These are phyloP conservation scores for Chlorophyllum brunneum DNA, from an alignment of 768 basidiomycete species.

Conservation along the genomic window DNA sequence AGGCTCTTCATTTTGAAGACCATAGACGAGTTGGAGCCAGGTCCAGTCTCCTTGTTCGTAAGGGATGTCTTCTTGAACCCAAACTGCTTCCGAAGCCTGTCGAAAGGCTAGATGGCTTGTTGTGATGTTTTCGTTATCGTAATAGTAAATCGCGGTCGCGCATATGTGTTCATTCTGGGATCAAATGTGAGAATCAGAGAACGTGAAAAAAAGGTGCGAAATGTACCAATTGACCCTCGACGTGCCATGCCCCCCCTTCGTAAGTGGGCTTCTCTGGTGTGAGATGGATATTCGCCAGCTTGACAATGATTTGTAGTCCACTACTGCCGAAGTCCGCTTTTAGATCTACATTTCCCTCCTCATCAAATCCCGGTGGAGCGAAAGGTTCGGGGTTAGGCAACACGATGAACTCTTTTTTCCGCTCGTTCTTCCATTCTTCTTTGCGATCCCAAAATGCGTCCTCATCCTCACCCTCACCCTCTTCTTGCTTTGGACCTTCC, in stretches of 20 bases:
- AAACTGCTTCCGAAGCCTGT: background rate
- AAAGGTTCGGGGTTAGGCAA: background rate
- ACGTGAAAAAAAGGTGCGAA: background rate
- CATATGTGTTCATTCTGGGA: conserved; percentile 21
- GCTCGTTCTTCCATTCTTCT: background rate
- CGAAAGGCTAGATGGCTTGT: conserved; percentile 15
- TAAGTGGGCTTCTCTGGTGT: conserved; percentile 17
- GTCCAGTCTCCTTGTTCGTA: conserved; percentile 18
- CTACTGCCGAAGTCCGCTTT: conserved; percentile 7
- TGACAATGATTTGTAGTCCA: conserved; percentile 20
- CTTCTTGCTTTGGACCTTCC: background rate
- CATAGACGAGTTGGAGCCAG: conserved; percentile 22
- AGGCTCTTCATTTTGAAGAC: conserved; percentile 16
- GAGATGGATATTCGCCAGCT: conserved; percentile 20
- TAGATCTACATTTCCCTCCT: conserved; percentile 4
- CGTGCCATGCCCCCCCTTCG: conserved; percentile 18
- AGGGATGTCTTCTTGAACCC: conserved; percentile 14
- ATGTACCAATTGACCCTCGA: conserved; percentile 18
- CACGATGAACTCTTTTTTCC: background rate
- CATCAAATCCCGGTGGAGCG: background rate
- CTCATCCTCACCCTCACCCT: background rate
- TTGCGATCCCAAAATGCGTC: background rate
- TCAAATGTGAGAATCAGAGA: conserved; percentile 24
- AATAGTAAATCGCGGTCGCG: conserved; percentile 18
- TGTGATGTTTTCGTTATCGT: conserved; percentile 15